Evolutionary conservation across 2,329 filamentous ascomycete genomes (phyloP).

Genomic region (Albophoma yamanashiensis): DNA sequence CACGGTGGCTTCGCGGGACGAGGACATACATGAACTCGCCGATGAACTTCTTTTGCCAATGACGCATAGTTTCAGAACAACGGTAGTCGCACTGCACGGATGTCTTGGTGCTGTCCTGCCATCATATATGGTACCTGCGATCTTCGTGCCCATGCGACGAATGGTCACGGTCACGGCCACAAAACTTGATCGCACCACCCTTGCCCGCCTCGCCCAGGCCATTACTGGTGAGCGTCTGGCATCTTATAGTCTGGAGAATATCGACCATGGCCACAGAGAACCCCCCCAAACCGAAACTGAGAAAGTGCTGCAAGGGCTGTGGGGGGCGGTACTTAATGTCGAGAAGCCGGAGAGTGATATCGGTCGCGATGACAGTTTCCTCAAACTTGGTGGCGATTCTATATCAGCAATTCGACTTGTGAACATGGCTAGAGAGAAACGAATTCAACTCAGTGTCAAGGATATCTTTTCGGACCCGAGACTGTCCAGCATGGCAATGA

Average conservation of each 20-base stretch:
- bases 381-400: constrained; percentile 3
- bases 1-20: not conserved
- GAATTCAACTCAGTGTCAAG: not conserved
- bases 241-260: not conserved
- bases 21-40: not conserved
- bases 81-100: not conserved
- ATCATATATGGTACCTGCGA: constrained; percentile 5
- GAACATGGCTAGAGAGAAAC: not conserved
- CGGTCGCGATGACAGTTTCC: not conserved
- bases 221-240: not conserved
- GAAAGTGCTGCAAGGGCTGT: not conserved
- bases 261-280: not conserved
- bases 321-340: constrained; percentile 3
- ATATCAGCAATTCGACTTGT: constrained; percentile 10
- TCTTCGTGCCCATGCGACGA: constrained; percentile 3
- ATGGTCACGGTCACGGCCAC: constrained; percentile 8
- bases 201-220: not conserved
- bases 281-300: not conserved
- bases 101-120: constrained; percentile 1
- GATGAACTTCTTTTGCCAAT: not conserved
- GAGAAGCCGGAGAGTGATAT: not conserved
- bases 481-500: not conserved
- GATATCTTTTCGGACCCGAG: not conserved
- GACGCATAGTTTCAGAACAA: not conserved
- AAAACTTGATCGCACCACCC: constrained; percentile 8